A percentile compares a stretch with the other conserved stretches of the same genome.
Conservation (phyloP, 768 basidiomycete genomes). For the Tulasnella sp. region DNA sequence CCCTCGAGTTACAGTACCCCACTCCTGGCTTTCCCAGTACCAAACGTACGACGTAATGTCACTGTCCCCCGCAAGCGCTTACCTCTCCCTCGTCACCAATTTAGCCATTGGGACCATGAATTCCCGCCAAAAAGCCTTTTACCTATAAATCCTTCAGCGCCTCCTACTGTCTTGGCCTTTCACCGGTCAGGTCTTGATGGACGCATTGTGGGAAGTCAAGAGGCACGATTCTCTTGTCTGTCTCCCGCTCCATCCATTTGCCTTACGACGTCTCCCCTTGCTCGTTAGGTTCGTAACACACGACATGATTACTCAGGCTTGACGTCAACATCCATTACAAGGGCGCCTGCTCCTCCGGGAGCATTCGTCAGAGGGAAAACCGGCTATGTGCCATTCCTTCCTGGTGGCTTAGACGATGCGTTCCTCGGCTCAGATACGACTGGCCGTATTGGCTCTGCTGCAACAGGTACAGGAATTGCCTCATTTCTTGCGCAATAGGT, state of each 20-base stretch:
- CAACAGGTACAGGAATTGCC: background rate
- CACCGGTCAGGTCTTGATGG: slow-evolving; percentile 70
- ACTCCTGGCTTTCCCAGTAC: slow-evolving; percentile 64
- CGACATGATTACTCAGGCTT: slow-evolving; percentile 48
- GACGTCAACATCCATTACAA: slow-evolving; percentile 72
- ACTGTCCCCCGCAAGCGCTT: background rate
- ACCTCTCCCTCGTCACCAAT: background rate
- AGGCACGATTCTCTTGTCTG: slow-evolving; percentile 36
- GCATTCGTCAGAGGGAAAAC: slow-evolving; percentile 92
- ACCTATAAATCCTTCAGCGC: slow-evolving; percentile 50
- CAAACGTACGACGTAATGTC: slow-evolving; percentile 52
- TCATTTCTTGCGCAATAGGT: background rate
- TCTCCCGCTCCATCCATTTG: too few species aligned
- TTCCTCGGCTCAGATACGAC: slow-evolving; percentile 27
- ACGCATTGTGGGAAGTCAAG: slow-evolving; percentile 64
- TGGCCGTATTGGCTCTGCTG: too few species aligned
- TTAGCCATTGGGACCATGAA: slow-evolving; percentile 60
- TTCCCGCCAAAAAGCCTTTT: slow-evolving; percentile 53
- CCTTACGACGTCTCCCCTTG: background rate
- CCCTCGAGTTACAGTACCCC: slow-evolving; percentile 52
- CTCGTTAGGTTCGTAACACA: slow-evolving; percentile 31
- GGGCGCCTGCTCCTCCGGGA: slow-evolving; percentile 65
- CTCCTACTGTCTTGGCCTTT: slow-evolving; percentile 62
- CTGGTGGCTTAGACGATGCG: slow-evolving; percentile 77
- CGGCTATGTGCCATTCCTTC: slow-evolving; percentile 84